Evolutionary conservation across 78 protist genomes (phyloP), one percentile per base, ranked within the genome.

Genomic region (Emiliania huxleyi): DNA sequence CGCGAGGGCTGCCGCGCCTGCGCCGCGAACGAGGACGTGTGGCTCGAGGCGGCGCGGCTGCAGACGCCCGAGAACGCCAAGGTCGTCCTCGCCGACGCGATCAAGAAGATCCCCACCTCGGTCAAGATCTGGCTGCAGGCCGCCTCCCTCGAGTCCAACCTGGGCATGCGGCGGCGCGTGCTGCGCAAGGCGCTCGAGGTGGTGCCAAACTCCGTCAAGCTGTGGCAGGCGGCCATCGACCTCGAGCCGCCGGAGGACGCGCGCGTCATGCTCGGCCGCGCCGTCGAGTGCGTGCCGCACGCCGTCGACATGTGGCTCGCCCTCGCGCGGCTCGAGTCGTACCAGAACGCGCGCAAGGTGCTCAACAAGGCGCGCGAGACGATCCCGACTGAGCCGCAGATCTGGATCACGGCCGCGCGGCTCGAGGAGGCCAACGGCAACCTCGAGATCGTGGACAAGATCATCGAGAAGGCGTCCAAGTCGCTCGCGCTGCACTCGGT

Each of bases 221-320:
- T 98, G 42, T 98, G 99, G 99, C 95, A 96, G 94, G 98, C 97
- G 2, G 99, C 99, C 1, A 94, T 98, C 42, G 98, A 98, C 90
- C 90, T 97, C 3, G 97, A 96, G 69, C 55, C 91, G 15, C 97
- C 97, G 4, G 97, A 97, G 19, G 97, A 98, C 81, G 99, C 99
- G 3, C 62, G 95, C 42, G 91, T 98, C 33, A 77, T 92, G 94
- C 93, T 98, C 6, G 94, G 94, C 29, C 93, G 98, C 43, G 99
- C 99, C 0, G 98, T 97, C 37, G 98, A 98, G 94, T 96, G 97
- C 91, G 85, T 92, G 45, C 95, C 97, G 6, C 83, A 91, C 43
- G 37, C 92, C 19, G 98, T 97, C 4, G 99, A 98, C 52, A 42
- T 98, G 83, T 98, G 99, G 99, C 94, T 98, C 43, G 99, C 99